Percentiles rank a stretch among this genome's conserved stretches.
These are phyloP conservation scores for Fragosphaeria purpurea DNA, from an alignment of 2,329 filamentous ascomycete genomes.

Conservation along the genomic window DNA sequence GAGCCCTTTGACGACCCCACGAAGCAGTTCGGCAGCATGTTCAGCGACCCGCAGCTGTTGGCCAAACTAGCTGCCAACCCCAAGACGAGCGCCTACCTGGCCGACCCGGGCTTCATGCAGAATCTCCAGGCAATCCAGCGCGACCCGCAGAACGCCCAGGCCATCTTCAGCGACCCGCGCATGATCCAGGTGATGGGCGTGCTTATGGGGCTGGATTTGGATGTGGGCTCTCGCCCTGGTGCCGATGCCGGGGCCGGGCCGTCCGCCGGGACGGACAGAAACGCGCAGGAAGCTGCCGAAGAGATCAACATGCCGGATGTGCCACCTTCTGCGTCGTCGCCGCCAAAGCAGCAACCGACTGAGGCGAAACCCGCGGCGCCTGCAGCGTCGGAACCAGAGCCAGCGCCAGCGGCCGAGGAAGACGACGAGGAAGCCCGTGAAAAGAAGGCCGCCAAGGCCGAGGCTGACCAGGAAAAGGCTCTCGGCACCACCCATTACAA, in stretches of 20 bases:
- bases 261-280: slow-evolving; percentile 15
- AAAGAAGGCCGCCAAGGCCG: slow-evolving; percentile 84
- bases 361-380: not conserved
- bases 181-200: slow-evolving; percentile 94
- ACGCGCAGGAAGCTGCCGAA: slow-evolving; percentile 44
- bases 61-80: slow-evolving; percentile 89
- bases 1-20: slow-evolving; percentile 6
- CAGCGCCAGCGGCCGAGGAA: slow-evolving; percentile 35
- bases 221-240: slow-evolving; percentile 34
- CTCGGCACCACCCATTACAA: slow-evolving; percentile 94
- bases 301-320: slow-evolving; percentile 72
- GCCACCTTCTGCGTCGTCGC: not conserved
- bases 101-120: slow-evolving; percentile 77
- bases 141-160: slow-evolving; percentile 69
- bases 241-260: slow-evolving; percentile 15
- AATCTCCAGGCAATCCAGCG: slow-evolving; percentile 75
- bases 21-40: slow-evolving; percentile 65
- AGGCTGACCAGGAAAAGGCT: slow-evolving; percentile 89
- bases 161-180: slow-evolving; percentile 78
- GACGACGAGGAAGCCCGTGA: slow-evolving; percentile 72
- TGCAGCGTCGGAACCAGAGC: not conserved
- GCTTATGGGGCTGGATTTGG: slow-evolving; percentile 87
- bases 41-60: slow-evolving; percentile 83
- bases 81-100: slow-evolving; percentile 75
- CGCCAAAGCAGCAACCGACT: too few species aligned